Evolutionary conservation across 805 yeast species (phyloP).

Genomic region (Candida fluviatilis): DNA sequence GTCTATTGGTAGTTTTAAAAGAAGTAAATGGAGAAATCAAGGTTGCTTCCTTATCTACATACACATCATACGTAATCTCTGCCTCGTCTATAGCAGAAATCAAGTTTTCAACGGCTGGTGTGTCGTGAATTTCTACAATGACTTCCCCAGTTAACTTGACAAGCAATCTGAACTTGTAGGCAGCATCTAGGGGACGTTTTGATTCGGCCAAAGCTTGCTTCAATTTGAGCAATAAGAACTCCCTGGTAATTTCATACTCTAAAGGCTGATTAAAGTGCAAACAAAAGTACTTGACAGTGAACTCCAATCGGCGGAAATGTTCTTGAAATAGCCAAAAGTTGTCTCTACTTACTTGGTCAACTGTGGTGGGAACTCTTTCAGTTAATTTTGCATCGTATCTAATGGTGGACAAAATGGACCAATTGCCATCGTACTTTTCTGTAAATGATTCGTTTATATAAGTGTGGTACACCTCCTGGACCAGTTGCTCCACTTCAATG

Average conservation of each 20-base stretch:
- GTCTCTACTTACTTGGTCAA: conserved; percentile 17
- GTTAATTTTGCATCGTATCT: conserved; percentile 66
- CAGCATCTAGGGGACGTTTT: conserved; percentile 15
- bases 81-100: conserved; percentile 22
- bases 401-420: conserved; percentile 64
- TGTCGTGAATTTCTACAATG: conserved; percentile 29
- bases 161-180: conserved; percentile 33
- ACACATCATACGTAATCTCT: conserved; percentile 31
- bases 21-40: conserved; percentile 73
- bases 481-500: conserved; percentile 1
- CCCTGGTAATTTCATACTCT: conserved; percentile 40
- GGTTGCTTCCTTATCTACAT: conserved; percentile 51
- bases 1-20: conserved; percentile 78
- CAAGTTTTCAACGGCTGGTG: conserved; percentile 21
- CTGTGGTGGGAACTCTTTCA: conserved; percentile 20
- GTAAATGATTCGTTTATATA: conserved; percentile 6
- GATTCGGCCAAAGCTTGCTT: conserved; percentile 22
- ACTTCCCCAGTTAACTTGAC: conserved; percentile 24
- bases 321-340: conserved; percentile 60
- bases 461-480: not conserved
- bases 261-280: conserved; percentile 8
- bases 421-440: conserved; percentile 21
- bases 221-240: conserved; percentile 34
- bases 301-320: conserved; percentile 58
- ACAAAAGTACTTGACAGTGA: conserved; percentile 49